Conservation (phyloP, 768 basidiomycete species). For the Kwoniella newhampshirensis region DNA sequence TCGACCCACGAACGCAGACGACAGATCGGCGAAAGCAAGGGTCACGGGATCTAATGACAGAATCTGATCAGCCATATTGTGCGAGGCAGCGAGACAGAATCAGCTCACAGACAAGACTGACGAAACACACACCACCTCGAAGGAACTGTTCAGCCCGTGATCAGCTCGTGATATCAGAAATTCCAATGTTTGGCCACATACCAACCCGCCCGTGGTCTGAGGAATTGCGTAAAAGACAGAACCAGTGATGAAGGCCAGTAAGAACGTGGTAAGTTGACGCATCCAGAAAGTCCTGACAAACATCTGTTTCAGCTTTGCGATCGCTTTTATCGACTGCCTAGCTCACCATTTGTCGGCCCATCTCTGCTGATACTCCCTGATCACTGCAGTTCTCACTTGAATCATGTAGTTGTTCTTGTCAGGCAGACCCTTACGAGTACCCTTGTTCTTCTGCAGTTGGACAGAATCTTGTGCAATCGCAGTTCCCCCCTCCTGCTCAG, state of each 20-base stretch:
- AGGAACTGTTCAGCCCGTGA: no score
- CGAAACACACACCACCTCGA: no score
- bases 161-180: no score
- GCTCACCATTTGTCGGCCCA: constrained; percentile 43
- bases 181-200: constrained; percentile 54
- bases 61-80: no score
- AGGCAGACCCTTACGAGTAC: constrained; percentile 29
- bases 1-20: constrained; percentile 46
- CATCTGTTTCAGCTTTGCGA: no score
- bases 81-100: no score
- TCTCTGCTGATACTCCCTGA: constrained; percentile 41
- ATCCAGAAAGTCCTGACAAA: constrained; percentile 28
- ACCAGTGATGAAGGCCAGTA: constrained; percentile 62
- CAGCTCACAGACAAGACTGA: no score
- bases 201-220: constrained; percentile 61
- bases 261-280: constrained; percentile 42
- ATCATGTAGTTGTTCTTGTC: constrained; percentile 34
- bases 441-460: constrained; percentile 33
- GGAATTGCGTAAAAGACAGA: constrained; percentile 65
- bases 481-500: constrained; percentile 20
- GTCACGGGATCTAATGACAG: background rate
- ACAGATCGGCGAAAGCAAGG: constrained; percentile 26
- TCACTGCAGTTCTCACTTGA: constrained; percentile 31
- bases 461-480: constrained; percentile 20
- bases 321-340: no score